phyloP scores from a whole-genome alignment of 148 eudicot species.

The Fagopyrum esculentum region DNA sequence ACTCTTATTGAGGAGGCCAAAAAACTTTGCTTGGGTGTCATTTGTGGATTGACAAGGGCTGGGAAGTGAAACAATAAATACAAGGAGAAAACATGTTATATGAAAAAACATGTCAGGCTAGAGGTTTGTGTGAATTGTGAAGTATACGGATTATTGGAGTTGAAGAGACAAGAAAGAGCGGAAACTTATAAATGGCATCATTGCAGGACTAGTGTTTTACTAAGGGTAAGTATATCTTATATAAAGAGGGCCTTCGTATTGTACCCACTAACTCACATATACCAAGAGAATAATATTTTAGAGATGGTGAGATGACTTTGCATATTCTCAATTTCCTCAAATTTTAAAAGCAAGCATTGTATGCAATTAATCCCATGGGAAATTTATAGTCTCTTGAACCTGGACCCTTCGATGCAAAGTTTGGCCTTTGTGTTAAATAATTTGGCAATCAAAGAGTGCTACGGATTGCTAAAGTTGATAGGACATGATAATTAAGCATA shows the following conservation, averaged over 20 bases:
- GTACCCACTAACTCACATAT: conserved; percentile 9
- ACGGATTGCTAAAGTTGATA: background rate
- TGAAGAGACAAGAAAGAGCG: conserved; percentile 23
- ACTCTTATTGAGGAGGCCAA: conserved; percentile 48
- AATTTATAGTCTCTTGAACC: background rate
- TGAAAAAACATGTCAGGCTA: conserved; percentile 38
- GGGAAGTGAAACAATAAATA: conserved; percentile 24
- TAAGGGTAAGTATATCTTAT: background rate
- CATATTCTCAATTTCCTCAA: background rate
- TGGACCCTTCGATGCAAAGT: conserved; percentile 4
- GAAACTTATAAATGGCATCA: conserved; percentile 23
- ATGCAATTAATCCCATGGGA: conserved; percentile 1
- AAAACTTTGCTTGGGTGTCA: conserved; percentile 44
- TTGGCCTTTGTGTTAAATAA: conserved; percentile 8
- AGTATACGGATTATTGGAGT: conserved; percentile 25
- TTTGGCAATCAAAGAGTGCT: conserved; percentile 7
- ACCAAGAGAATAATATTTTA: background rate
- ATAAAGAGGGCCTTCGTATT: background rate
- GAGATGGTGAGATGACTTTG: conserved; percentile 2
- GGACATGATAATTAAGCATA: background rate
- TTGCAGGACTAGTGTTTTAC: background rate
- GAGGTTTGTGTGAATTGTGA: conserved; percentile 5
- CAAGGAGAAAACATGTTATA: conserved; percentile 18
- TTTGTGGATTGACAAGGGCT: conserved; percentile 20
- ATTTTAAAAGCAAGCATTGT: background rate